A percentile compares a stretch with the other conserved stretches of the same genome.
Evolutionary conservation across 306 rosid species (phyloP).

Genomic region (Cicer arietinum): DNA sequence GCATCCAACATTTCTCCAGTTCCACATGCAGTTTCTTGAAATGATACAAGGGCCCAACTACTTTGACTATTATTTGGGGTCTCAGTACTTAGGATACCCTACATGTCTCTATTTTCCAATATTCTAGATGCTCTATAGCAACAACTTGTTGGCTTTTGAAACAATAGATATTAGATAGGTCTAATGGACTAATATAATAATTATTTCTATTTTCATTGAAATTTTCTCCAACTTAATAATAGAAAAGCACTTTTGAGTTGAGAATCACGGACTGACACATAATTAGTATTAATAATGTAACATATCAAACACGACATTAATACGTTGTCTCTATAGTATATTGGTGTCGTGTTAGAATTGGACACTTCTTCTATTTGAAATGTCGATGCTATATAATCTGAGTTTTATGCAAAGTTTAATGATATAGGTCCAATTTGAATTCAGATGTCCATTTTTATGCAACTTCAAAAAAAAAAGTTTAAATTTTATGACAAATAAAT

Average conservation of each 20-base stretch:
- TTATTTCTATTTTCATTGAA: constrained; percentile 5
- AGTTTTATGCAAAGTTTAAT: no score
- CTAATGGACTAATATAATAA: constrained; percentile 23
- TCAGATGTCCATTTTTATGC: constrained; percentile 25
- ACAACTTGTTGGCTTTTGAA: constrained; percentile 38
- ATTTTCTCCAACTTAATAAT: constrained; percentile 5
- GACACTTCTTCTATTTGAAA: no score
- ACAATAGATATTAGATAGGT: constrained; percentile 8
- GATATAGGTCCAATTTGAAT: constrained; percentile 20
- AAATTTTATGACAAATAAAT: constrained; percentile 38
- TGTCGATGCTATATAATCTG: no score
- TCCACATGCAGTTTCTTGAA: constrained; percentile 52
- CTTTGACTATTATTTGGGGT: constrained; percentile 45
- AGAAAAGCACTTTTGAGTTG: not conserved
- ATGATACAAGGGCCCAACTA: constrained; percentile 53
- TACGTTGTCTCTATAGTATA: no score
- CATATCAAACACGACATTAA: no score
- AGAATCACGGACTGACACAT: no score
- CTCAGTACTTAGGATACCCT: constrained; percentile 49
- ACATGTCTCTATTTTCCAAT: constrained; percentile 42
- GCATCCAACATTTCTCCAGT: constrained; percentile 42
- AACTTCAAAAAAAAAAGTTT: not conserved
- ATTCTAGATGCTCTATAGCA: constrained; percentile 6
- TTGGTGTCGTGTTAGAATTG: no score
- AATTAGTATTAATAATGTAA: no score